Evolutionary conservation across 1,284 basidiomycete genomes (phyloP).

Genomic region (Caloboletus inedulis): DNA sequence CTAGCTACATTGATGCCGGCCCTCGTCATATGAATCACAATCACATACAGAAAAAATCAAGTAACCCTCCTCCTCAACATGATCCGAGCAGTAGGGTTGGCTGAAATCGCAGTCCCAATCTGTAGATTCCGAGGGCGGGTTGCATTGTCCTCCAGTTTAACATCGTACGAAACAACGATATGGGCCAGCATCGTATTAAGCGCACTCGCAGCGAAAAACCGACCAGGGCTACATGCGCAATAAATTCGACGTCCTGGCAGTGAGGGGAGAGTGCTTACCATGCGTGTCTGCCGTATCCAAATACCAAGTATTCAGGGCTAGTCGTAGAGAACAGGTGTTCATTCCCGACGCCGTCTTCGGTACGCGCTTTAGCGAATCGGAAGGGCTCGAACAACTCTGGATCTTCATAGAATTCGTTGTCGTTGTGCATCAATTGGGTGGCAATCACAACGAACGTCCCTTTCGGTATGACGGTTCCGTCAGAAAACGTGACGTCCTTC

Average conservation of each 20-base stretch:
- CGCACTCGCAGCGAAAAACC: slow-evolving; percentile 31
- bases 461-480: slow-evolving; percentile 40
- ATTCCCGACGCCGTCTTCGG: background rate
- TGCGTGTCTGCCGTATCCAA: slow-evolving; percentile 20
- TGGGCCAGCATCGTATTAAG: slow-evolving; percentile 32
- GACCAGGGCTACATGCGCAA: slow-evolving; percentile 25
- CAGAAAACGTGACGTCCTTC: slow-evolving; percentile 38
- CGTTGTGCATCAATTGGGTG: slow-evolving; percentile 23
- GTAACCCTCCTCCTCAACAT: slow-evolving; percentile 14
- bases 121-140: slow-evolving; percentile 23
- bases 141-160: slow-evolving; percentile 26
- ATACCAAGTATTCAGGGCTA: slow-evolving; percentile 13
- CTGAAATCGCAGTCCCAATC: background rate
- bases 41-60: background rate
- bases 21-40: too few relatives aligned
- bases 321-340: slow-evolving; percentile 18
- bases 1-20: too few relatives aligned
- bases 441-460: slow-evolving; percentile 32
- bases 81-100: slow-evolving; percentile 4
- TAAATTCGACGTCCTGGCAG: too few relatives aligned
- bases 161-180: slow-evolving; percentile 28
- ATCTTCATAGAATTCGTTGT: slow-evolving; percentile 26
- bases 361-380: slow-evolving; percentile 26
- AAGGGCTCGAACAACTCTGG: slow-evolving; percentile 32
- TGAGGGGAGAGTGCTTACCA: slow-evolving; percentile 10